Evolutionary conservation across 2,329 filamentous ascomycete species (phyloP), one percentile per base, ranked within the genome.

Genomic region (Escovopsis sp.): DNA sequence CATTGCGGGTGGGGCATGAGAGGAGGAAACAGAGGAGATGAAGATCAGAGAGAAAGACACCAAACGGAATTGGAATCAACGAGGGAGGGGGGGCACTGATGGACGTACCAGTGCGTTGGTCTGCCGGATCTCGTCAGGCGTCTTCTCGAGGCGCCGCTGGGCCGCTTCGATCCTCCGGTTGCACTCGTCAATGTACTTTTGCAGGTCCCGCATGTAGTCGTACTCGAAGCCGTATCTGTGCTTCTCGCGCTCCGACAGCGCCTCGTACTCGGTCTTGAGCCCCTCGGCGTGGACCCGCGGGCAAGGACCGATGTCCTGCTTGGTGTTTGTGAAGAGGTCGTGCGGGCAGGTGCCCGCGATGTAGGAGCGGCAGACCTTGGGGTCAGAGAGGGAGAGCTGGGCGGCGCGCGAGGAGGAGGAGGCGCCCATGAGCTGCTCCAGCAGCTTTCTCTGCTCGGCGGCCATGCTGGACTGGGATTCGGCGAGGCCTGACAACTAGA

Each of bases 291-390:
- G 91, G 26, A 89, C 75, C 59, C 89, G 91, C 40, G 85, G 76
- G 58, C 91, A 98, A 1, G 79, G 75, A 3, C 91, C 91, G 32
- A 96, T 75, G 60, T 98, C 91, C 45, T 96, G 88, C 68, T 95
- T 96, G 38, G 91, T 98, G 67, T 98, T 98, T 51, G 89, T 98
- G 73, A 98, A 98, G 57, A 98, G 85, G 60, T 98, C 91, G 70
- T 96, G 89, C 1, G 91, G 91, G 62, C 91, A 98, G 45, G 85
- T 93, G 54, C 91, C 91, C 48, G 77, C 87, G 40, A 98, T 75
- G 62, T 89, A 96, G 15, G 88, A 95, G 43, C 86, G 85, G 69
- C 91, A 98, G 54, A 94, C 85, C 65, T 94, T 95, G 42, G 84
- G 74, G 62, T 96, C 91, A 46, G 80, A 91, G 54, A 98, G 82